Evolutionary conservation across 805 yeast species (phyloP).

Genomic region (Saturnispora besseyi): DNA sequence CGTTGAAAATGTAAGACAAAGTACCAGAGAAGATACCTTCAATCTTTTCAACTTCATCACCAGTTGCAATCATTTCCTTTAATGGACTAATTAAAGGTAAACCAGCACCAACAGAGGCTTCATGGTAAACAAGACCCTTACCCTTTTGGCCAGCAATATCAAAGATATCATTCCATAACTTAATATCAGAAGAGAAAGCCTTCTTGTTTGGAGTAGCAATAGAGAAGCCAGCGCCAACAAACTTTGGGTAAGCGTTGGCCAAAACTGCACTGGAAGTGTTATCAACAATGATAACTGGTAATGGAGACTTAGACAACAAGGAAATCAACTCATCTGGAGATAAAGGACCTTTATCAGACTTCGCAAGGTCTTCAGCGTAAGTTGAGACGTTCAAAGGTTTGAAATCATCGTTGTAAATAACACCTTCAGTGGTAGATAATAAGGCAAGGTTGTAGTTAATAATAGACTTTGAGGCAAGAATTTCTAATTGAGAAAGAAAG

Average conservation of each 20-base stretch:
- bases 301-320: constrained; percentile 55
- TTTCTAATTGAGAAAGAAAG: constrained; percentile 70
- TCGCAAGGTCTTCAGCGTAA: constrained; percentile 44
- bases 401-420: constrained; percentile 62
- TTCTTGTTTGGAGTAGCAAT: constrained; percentile 98
- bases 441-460: constrained; percentile 70
- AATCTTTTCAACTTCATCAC: constrained; percentile 82
- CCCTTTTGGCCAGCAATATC: constrained; percentile 40
- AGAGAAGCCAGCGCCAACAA: constrained; percentile 71
- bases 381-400: constrained; percentile 54
- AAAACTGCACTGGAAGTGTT: constrained; percentile 81
- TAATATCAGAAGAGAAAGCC: constrained; percentile 77
- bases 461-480: constrained; percentile 37
- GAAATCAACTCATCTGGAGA: constrained; percentile 49
- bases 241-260: constrained; percentile 68
- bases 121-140: constrained; percentile 85
- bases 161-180: constrained; percentile 72
- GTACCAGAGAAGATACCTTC: constrained; percentile 98
- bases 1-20: constrained; percentile 89
- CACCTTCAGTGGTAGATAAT: constrained; percentile 66
- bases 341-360: constrained; percentile 42
- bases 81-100: constrained; percentile 86
- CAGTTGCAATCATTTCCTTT: constrained; percentile 82
- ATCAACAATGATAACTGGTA: constrained; percentile 81
- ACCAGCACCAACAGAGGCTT: constrained; percentile 98